Conservation (phyloP, 108 stramenopile species). For the Aurantiochytrium sp. region DNA sequence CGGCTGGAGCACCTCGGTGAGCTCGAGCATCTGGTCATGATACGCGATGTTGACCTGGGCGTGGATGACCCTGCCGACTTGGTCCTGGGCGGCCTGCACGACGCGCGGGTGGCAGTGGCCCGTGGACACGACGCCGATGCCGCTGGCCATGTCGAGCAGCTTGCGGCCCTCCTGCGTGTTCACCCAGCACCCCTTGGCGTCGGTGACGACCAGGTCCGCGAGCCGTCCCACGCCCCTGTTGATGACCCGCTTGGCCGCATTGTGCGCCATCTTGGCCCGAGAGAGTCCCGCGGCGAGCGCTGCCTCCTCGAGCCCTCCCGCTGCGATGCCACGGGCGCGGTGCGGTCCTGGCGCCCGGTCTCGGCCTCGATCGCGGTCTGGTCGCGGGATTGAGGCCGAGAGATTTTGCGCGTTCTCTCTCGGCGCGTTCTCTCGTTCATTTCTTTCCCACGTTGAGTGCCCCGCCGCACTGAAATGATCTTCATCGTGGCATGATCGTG, state of each 20-base stretch:
- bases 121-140: constrained; percentile 67
- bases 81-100: constrained; percentile 62
- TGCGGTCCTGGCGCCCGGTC: no score
- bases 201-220: constrained; percentile 53
- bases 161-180: constrained; percentile 35
- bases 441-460: no score
- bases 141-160: constrained; percentile 63
- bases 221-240: constrained; percentile 56
- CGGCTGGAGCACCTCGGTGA: constrained; percentile 53
- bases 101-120: constrained; percentile 70
- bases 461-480: no score
- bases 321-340: no score
- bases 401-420: no score
- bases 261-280: neutral
- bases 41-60: constrained; percentile 50
- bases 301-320: no score
- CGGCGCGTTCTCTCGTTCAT: no score
- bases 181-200: constrained; percentile 55
- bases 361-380: no score
- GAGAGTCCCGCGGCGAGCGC: no score
- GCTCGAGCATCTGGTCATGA: constrained; percentile 52
- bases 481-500: no score
- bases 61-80: constrained; percentile 58
- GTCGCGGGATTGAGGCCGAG: no score
- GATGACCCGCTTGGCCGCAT: constrained; percentile 41